Evolutionary conservation across 202 grass and related monocot genomes (phyloP).

Genomic region (Setaria viridis): DNA sequence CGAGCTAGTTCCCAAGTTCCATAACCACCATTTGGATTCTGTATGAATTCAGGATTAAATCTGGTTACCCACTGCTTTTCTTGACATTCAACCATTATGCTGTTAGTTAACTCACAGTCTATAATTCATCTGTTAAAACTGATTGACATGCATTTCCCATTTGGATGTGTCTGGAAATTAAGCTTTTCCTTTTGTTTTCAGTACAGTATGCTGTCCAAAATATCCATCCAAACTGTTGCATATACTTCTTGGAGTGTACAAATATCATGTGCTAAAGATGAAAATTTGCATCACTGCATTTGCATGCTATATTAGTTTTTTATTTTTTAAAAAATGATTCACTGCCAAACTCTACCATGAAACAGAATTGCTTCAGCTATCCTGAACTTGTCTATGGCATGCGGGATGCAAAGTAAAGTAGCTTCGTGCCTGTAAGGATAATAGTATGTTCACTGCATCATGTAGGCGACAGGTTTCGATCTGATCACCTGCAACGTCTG

Average conservation of each 20-base stretch:
- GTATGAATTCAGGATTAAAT: constrained; percentile 40
- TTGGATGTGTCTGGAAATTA: constrained; percentile 10
- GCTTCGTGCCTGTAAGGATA: constrained; percentile 75
- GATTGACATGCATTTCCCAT: background rate
- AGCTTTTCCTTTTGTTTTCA: constrained; percentile 1
- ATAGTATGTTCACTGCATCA: constrained; percentile 62
- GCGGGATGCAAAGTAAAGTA: constrained; percentile 17
- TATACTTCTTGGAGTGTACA: background rate
- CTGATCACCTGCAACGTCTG: constrained; percentile 54
- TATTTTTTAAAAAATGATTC: background rate
- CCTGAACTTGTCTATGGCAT: background rate
- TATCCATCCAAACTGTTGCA: background rate
- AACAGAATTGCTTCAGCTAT: background rate
- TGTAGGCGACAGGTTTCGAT: constrained; percentile 53
- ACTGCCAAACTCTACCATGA: background rate
- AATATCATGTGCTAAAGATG: constrained; percentile 5
- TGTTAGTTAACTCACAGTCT: constrained; percentile 1
- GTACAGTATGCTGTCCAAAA: constrained; percentile 17
- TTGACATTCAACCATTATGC: constrained; percentile 5
- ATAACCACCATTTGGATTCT: constrained; percentile 82
- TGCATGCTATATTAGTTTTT: background rate
- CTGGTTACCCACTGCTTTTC: constrained; percentile 3
- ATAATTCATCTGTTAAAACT: constrained; percentile 14
- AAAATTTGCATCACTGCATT: background rate
- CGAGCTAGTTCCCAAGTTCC: constrained; percentile 73